Base-by-base conservation (phyloP, 441 rosid genomes). In the Daphne laureola region DNA sequence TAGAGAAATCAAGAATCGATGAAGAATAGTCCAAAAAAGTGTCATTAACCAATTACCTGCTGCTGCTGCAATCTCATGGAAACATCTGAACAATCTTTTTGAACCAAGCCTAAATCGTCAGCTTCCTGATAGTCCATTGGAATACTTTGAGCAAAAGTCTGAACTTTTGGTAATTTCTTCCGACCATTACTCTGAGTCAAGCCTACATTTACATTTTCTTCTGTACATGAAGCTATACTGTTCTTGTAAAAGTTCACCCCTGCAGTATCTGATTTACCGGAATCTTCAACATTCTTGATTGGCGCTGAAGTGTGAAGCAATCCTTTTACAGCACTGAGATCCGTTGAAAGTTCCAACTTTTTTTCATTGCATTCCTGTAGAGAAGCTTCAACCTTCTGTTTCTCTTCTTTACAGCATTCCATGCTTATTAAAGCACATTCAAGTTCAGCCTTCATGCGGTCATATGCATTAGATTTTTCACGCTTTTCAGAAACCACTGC, bases 351-450 rank as follows among this genome's bases (percentile, higher is more conserved):
- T 62, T 64, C 77, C 54, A 61, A 64, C 56, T 73, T 94, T 64
- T 79, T 94, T 67, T 81, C 80, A 0, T 67, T 66, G 73, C 85
- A 79, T 58, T 87, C 84, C 50, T 67, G 76, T 66, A 90, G 64
- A 61, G 67, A 69, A 64, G 71, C 77, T 81, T 94, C 91, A 64
- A 94, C 86, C 54, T 70, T 86, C 61, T 82, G 70, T 58, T 94
- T 90, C 72, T 94, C 99, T 82, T 87, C 97, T 78, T 84, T 87
- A 46, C 99, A 94, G 76, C 99, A 94, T 61, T 90, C 96, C 1
- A 90, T 95, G 74, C 98, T 94, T 66, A 94, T 81, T 50, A 83
- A 75, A 59, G 97, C 74, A 72, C 99, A 94, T 61, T 94, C 99
- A 72, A 87, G 62, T 69, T 94, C 96, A 59, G 98, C 96, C 74